Evolutionary conservation across 2,329 filamentous ascomycete genomes (phyloP).

Genomic region (Pseudopyricularia javanii): DNA sequence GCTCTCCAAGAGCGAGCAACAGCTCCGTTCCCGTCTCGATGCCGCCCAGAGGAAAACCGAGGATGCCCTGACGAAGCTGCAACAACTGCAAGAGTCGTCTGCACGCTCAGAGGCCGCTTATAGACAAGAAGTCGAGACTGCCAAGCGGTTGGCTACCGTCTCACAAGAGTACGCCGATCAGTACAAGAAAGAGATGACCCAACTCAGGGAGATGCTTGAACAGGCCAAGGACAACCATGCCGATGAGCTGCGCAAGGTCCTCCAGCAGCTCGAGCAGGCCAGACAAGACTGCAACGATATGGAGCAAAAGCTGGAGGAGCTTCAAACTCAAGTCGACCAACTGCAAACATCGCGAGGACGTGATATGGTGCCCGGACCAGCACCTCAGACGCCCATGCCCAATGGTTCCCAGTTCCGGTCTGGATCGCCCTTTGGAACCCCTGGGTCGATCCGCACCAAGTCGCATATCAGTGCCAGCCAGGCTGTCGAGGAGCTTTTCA

Average conservation of each 20-base stretch:
- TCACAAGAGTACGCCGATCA: conserved; percentile 2
- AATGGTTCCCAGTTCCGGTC: conserved; percentile 44
- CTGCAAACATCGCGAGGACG: conserved; percentile 25
- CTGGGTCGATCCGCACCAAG: conserved; percentile 43
- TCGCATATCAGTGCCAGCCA: conserved; percentile 46
- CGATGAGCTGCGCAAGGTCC: conserved; percentile 41
- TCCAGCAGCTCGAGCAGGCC: conserved; percentile 44
- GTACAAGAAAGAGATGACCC: conserved; percentile 50
- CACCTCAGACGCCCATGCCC: conserved; percentile 47
- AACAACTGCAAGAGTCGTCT: conserved; percentile 74
- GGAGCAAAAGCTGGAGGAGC: conserved; percentile 34
- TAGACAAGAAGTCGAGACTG: conserved; percentile 72
- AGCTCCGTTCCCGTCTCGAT: conserved; percentile 68
- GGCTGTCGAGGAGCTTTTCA: conserved; percentile 51
- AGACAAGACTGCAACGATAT: conserved; percentile 30
- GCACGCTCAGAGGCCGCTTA: conserved; percentile 77
- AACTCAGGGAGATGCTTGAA: conserved; percentile 56
- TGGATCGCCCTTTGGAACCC: conserved; percentile 51
- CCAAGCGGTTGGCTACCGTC: conserved; percentile 69
- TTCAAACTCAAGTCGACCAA: conserved; percentile 42
- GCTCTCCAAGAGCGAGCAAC: conserved; percentile 66
- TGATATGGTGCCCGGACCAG: conserved; percentile 28
- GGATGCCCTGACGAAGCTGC: conserved; percentile 67
- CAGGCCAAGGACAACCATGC: conserved; percentile 56
- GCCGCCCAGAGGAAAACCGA: conserved; percentile 80